A percentile compares a stretch with the other conserved stretches of the same genome.
Evolutionary conservation across 495 filamentous ascomycete species (phyloP).

Genomic region (Jackrogersella minutella): DNA sequence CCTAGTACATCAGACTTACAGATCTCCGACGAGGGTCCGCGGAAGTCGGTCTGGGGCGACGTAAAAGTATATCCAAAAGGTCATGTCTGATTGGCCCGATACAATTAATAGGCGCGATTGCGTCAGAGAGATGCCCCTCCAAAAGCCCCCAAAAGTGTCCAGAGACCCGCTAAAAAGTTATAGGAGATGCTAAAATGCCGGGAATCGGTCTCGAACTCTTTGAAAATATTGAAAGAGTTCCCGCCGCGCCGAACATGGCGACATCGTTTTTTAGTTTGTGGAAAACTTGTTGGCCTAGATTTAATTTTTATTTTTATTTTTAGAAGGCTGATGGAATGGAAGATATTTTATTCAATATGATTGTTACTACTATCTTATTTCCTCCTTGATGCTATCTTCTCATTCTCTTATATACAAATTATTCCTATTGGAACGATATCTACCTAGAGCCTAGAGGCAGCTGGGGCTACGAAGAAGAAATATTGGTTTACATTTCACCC

Average conservation of each 20-base stretch:
- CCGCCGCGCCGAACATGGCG: constrained; percentile 23
- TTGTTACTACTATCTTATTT: constrained; percentile 13
- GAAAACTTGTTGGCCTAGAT: constrained; percentile 17
- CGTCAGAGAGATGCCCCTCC: constrained; percentile 32
- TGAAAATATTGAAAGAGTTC: constrained; percentile 14
- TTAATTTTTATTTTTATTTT: not conserved
- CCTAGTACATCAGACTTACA: no score
- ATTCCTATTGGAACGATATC: not conserved
- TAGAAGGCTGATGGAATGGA: not conserved
- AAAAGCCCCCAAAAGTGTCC: constrained; percentile 8
- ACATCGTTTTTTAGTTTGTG: constrained; percentile 28
- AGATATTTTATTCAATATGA: not conserved
- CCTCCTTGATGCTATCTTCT: constrained; percentile 6
- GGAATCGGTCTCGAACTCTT: constrained; percentile 33
- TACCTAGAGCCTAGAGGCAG: not conserved
- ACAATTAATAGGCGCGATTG: constrained; percentile 26
- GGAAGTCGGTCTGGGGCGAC: constrained; percentile 33
- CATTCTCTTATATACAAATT: not conserved
- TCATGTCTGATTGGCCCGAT: constrained; percentile 26
- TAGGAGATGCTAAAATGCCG: constrained; percentile 18
- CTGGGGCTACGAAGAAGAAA: not conserved
- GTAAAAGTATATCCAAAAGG: not conserved
- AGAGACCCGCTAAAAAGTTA: constrained; percentile 28
- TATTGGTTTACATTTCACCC: not conserved
- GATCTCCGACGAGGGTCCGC: constrained; percentile 32